Percentiles rank a stretch among this genome's conserved stretches.
Conservation (phyloP, 139 green algal genomes). For the Medakamo hakoo region DNA sequence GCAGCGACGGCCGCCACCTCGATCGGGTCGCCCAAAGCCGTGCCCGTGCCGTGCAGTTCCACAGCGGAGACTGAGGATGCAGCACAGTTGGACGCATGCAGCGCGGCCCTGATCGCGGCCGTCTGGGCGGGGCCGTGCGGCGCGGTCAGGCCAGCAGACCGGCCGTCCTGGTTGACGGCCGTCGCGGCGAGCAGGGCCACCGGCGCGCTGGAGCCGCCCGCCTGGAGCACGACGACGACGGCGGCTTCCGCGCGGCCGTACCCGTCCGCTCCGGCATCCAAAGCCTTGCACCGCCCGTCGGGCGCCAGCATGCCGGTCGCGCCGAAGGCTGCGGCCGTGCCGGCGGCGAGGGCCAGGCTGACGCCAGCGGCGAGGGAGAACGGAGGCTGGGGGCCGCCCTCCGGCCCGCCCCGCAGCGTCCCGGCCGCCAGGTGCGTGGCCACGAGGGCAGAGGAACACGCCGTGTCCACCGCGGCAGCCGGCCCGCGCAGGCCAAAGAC, state of each 20-base stretch:
- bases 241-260: slow-evolving; percentile 36
- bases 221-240: slow-evolving; percentile 10
- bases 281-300: slow-evolving; percentile 32
- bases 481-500: slow-evolving; percentile 56
- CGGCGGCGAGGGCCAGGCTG: slow-evolving; percentile 26
- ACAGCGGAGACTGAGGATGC: slow-evolving; percentile 11
- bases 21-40: slow-evolving; percentile 66
- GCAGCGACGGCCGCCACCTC: slow-evolving; percentile 48
- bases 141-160: slow-evolving; percentile 35
- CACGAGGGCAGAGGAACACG: slow-evolving; percentile 62
- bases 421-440: slow-evolving; percentile 20
- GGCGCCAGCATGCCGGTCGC: slow-evolving; percentile 32
- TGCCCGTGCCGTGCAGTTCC: slow-evolving; percentile 53
- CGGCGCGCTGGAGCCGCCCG: neutral
- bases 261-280: slow-evolving; percentile 26
- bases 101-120: slow-evolving; percentile 10
- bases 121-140: slow-evolving; percentile 43
- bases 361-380: slow-evolving; percentile 8
- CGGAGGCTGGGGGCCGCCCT: neutral
- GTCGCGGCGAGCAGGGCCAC: neutral
- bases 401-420: slow-evolving; percentile 5
- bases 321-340: slow-evolving; percentile 21
- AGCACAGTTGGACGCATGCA: slow-evolving; percentile 10
- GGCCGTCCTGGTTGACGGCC: slow-evolving; percentile 43
- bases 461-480: slow-evolving; percentile 57